phyloP scores from a whole-genome alignment of 352 stramenopile species.

The Globisporangium apiculatum region DNA sequence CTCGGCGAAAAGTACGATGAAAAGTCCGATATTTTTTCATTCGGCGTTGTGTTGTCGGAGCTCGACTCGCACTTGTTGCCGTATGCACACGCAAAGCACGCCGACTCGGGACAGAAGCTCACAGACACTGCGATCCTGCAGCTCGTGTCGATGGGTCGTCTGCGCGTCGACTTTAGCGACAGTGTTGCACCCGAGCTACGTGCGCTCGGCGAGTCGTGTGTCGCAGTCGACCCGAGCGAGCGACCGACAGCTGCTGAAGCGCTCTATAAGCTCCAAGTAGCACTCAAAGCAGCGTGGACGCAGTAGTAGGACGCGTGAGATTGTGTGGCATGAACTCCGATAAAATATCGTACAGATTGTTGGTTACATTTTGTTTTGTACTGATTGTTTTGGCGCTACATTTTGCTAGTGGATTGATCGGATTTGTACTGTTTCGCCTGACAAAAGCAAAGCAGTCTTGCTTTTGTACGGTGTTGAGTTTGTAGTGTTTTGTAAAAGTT shows the following conservation, averaged over 20 bases:
- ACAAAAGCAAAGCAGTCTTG: too few relatives aligned
- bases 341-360: too few relatives aligned
- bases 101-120: slow-evolving; percentile 19
- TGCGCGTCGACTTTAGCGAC: slow-evolving; percentile 34
- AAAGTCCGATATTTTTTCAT: slow-evolving; percentile 43
- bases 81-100: slow-evolving; percentile 20
- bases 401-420: too few relatives aligned
- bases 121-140: slow-evolving; percentile 34
- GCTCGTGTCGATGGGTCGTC: slow-evolving; percentile 20
- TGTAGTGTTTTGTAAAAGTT: too few relatives aligned
- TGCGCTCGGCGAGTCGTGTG: slow-evolving; percentile 24
- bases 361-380: too few relatives aligned
- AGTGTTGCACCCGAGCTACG: slow-evolving; percentile 17
- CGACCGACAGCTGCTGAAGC: slow-evolving; percentile 26
- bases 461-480: too few relatives aligned
- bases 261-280: slow-evolving; percentile 26
- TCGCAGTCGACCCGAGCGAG: slow-evolving; percentile 24
- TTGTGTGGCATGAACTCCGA: too few relatives aligned
- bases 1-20: slow-evolving; percentile 31
- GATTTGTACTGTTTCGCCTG: too few relatives aligned
- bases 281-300: slow-evolving; percentile 7
- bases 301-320: too few relatives aligned
- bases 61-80: slow-evolving; percentile 38
- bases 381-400: too few relatives aligned
- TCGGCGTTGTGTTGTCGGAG: slow-evolving; percentile 41